Conservation (phyloP, 2,329 filamentous ascomycete species). For the Sclerotinia sclerotiorum region DNA sequence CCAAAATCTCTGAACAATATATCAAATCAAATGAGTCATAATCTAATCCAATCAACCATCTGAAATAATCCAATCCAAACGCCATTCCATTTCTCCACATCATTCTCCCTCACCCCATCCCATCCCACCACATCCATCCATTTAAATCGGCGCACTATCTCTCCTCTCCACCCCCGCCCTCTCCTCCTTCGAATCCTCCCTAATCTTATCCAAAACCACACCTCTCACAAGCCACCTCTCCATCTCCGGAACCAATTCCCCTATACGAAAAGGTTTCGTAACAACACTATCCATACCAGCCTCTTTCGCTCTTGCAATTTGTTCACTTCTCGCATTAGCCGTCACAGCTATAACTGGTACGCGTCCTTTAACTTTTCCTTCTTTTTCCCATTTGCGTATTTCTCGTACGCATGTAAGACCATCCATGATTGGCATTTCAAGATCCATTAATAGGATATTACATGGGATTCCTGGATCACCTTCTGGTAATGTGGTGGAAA, state of each 20-base stretch:
- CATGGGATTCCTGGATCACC: conserved; percentile 43
- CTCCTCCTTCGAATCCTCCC: conserved; percentile 5
- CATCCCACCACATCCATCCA: neutral
- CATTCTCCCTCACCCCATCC: neutral
- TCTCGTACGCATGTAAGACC: conserved; percentile 64
- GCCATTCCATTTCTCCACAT: neutral
- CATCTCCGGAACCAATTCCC: conserved; percentile 61
- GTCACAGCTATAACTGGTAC: conserved; percentile 40
- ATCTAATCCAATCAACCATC: neutral
- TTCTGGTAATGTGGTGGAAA: conserved; percentile 31
- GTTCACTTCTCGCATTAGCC: conserved; percentile 37
- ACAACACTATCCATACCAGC: conserved; percentile 58
- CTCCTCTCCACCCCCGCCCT: conserved; percentile 13
- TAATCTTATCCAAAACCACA: neutral
- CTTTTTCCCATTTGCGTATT: conserved; percentile 58
- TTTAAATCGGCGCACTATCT: conserved; percentile 9
- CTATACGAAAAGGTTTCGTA: conserved; percentile 69
- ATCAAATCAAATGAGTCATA: no score
- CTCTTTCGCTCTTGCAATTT: conserved; percentile 33
- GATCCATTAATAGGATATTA: conserved; percentile 69
- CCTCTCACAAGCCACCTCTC: conserved; percentile 35
- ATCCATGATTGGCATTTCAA: conserved; percentile 74
- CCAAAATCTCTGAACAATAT: neutral
- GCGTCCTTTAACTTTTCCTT: conserved; percentile 51
- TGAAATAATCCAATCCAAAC: neutral